phyloP scores from a whole-genome alignment of 192 early-diverging fungal genomes.

The Coemansia aciculifera region DNA sequence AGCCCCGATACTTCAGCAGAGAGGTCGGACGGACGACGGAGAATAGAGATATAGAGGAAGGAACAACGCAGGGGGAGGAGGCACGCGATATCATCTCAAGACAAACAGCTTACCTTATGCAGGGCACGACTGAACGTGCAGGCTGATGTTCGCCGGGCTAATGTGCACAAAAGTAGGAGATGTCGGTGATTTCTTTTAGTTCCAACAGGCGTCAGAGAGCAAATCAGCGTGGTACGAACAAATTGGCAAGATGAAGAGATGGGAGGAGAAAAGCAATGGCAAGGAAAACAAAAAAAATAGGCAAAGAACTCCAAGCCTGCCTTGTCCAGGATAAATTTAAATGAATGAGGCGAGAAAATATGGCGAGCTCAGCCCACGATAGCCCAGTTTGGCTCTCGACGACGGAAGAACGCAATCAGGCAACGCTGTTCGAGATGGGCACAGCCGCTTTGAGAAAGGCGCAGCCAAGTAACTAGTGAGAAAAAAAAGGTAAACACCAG shows the following conservation, averaged over 20 bases:
- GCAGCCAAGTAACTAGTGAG: conserved; percentile 5
- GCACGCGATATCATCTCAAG: neutral
- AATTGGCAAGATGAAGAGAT: neutral
- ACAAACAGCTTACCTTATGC: conserved; percentile 17
- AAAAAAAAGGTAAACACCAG: conserved; percentile 5
- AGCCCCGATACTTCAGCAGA: neutral
- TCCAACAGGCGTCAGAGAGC: neutral
- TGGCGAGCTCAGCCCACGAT: neutral
- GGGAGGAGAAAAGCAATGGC: conserved; percentile 4
- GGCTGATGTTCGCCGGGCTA: conserved; percentile 2
- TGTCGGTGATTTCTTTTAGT: conserved; percentile 7
- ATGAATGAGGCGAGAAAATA: neutral
- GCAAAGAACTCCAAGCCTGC: neutral
- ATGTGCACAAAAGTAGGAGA: neutral
- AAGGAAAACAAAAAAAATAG: neutral
- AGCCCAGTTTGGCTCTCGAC: neutral
- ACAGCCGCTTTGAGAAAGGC: neutral
- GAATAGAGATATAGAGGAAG: neutral
- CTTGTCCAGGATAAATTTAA: conserved; percentile 10
- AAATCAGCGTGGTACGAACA: neutral
- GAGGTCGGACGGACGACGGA: neutral
- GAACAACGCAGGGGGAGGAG: neutral
- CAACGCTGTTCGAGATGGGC: neutral
- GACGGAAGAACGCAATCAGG: neutral
- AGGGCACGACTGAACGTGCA: conserved; percentile 5